A percentile compares a stretch with the other conserved stretches of the same genome.
phyloP scores from a whole-genome alignment of 306 rosid species.

The Pyrus bretschneideri region DNA sequence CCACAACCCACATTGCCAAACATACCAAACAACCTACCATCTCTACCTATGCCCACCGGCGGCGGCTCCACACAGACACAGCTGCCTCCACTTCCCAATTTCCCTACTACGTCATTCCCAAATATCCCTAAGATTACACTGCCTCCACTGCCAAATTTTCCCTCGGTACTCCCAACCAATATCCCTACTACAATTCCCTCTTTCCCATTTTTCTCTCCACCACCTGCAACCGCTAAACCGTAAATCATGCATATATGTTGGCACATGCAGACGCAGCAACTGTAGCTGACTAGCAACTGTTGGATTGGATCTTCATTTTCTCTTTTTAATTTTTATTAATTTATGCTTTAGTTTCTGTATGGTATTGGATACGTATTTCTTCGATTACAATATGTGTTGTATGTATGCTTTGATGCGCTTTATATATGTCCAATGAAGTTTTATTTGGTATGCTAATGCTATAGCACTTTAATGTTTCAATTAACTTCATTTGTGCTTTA shows the following conservation, averaged over 20 bases:
- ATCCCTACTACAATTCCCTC: conserved; percentile 11
- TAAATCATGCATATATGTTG: background rate
- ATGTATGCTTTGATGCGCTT: too few relatives aligned
- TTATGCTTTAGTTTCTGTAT: too few relatives aligned
- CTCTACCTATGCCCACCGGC: background rate
- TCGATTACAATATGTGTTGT: too few relatives aligned
- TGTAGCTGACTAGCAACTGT: too few relatives aligned
- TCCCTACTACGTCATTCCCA: background rate
- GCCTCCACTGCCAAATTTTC: background rate
- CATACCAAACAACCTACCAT: background rate
- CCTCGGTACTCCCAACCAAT: background rate
- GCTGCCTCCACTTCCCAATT: background rate
- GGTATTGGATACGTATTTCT: too few relatives aligned
- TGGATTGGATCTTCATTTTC: too few relatives aligned
- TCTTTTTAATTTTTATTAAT: too few relatives aligned
- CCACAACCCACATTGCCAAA: background rate
- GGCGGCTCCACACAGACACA: background rate
- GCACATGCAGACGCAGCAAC: too few relatives aligned
- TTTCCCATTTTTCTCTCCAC: conserved; percentile 36
- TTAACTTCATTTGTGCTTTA: too few relatives aligned
- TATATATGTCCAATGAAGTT: too few relatives aligned
- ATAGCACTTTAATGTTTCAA: too few relatives aligned
- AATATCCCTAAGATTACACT: background rate
- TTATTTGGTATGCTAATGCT: too few relatives aligned
- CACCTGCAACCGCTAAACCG: conserved; percentile 30